Percentiles rank a stretch among this genome's conserved stretches.
phyloP scores from a whole-genome alignment of 331 rosid species.

The Quercus phellos region DNA sequence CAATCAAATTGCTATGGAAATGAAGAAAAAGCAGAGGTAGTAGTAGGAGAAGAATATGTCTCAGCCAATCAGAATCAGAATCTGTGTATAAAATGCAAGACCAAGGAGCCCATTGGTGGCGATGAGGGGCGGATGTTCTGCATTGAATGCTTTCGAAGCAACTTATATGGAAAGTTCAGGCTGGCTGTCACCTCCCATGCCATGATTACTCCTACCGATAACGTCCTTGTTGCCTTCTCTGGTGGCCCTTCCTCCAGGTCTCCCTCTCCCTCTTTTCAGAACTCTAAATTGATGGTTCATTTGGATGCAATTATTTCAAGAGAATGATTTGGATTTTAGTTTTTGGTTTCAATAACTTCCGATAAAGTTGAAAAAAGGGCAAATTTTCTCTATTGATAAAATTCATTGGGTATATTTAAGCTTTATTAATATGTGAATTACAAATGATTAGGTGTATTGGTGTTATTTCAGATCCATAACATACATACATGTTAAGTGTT shows the following conservation, averaged over 20 bases:
- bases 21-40: slow-evolving; percentile 25
- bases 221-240: slow-evolving; percentile 87
- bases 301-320: too few species aligned
- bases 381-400: too few species aligned
- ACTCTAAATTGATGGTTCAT: not conserved
- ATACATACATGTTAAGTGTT: too few species aligned
- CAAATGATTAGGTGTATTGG: too few species aligned
- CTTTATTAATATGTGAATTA: too few species aligned
- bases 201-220: slow-evolving; percentile 80
- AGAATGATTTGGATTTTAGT: too few species aligned
- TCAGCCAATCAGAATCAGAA: slow-evolving; percentile 10
- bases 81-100: slow-evolving; percentile 77
- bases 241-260: slow-evolving; percentile 94
- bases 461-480: too few species aligned
- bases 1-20: slow-evolving; percentile 60
- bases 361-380: too few species aligned
- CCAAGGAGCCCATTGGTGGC: slow-evolving; percentile 50
- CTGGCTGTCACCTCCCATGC: slow-evolving; percentile 75
- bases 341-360: too few species aligned
- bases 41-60: not conserved
- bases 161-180: slow-evolving; percentile 77
- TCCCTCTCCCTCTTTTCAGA: not conserved
- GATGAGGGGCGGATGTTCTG: slow-evolving; percentile 62
- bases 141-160: slow-evolving; percentile 64
- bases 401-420: too few species aligned